Conservation (phyloP, 148 eudicot genomes). For the Heliamphora exappendiculata region DNA sequence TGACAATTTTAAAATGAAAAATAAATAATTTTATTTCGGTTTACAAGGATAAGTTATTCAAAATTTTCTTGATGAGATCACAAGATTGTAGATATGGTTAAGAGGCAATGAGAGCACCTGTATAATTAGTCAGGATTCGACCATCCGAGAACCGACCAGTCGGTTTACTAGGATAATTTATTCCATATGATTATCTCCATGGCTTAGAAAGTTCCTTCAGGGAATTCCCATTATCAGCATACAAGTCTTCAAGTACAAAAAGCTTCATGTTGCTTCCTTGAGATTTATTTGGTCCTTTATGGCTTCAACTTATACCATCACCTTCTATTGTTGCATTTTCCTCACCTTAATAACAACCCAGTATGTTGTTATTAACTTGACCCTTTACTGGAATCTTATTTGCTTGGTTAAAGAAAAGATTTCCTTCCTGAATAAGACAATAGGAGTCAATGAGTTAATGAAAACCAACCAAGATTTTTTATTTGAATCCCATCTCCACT, state of each 20-base stretch:
- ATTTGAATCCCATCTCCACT: too few relatives aligned
- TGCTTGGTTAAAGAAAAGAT: background rate
- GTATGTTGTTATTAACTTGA: too few relatives aligned
- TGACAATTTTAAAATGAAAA: too few relatives aligned
- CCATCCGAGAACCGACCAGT: conserved; percentile 43
- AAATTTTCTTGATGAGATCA: too few relatives aligned
- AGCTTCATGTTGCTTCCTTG: background rate
- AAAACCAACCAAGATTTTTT: background rate
- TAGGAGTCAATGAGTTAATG: background rate
- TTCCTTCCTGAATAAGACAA: background rate
- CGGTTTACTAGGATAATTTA: conserved; percentile 43
- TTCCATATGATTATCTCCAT: conserved; percentile 39
- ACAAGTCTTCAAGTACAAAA: conserved; percentile 3
- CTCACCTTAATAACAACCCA: too few relatives aligned
- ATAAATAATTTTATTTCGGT: too few relatives aligned
- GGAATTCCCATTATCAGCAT: conserved; percentile 1
- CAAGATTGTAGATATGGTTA: too few relatives aligned
- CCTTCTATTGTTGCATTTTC: too few relatives aligned
- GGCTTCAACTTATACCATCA: background rate
- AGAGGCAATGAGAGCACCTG: conserved; percentile 19
- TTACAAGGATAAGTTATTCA: too few relatives aligned
- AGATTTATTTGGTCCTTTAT: background rate
- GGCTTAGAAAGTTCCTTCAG: background rate
- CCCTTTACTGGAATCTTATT: background rate
- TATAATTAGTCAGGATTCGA: conserved; percentile 36